Evolutionary conservation across 228 moss, liverwort and hornwort genomes (phyloP), one percentile per base, ranked within the genome.

Genomic region (Sphagnum fallax): DNA sequence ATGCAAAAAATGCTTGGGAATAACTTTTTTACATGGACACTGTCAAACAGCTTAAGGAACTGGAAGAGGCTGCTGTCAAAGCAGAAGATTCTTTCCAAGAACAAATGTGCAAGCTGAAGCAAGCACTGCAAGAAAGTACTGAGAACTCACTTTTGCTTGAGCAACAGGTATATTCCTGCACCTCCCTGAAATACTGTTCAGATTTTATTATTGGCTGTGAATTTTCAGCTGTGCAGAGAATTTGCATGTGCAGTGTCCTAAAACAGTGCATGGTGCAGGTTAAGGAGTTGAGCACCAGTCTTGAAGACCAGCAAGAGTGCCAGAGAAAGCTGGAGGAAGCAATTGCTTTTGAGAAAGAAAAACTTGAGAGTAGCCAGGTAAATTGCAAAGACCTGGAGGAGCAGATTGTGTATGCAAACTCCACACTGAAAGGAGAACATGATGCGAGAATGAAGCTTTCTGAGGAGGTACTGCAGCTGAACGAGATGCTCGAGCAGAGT

Each of bases 281-380:
- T 58, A 80, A 79, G 69, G 65, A 79, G 9, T 75, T 92, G 50
- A 80, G 79, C 70, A 71, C 72, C 65, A 79, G 66, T 10, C 49
- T 73, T 61, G 66, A 78, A 68, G 80, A 75, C 65, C 77, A 79
- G 64, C 71, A 78, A 66, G 75, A 78, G 70, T 77, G 78, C 50
- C 81, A 76, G 67, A 80, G 75, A 71, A 74, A 88, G 49, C 71
- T 92, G 74, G 82, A 83, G 70, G 81, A 83, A 53, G 66, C 80
- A 5, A 14, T 81, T 69, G 70, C 72, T 52, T 67, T 69, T 63
- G 70, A 77, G 15, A 85, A 75, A 74, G 79, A 77, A 61, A 78
- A 90, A 65, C 76, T 84, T 60, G 67, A 75, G 32, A 32, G 32
- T 32, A 32, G 32, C 32, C 32, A 32, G 32, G 32, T 32, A 32